Evolutionary conservation across 2,329 filamentous ascomycete species (phyloP).

Genomic region (Tolypocladium ophioglossoides): DNA sequence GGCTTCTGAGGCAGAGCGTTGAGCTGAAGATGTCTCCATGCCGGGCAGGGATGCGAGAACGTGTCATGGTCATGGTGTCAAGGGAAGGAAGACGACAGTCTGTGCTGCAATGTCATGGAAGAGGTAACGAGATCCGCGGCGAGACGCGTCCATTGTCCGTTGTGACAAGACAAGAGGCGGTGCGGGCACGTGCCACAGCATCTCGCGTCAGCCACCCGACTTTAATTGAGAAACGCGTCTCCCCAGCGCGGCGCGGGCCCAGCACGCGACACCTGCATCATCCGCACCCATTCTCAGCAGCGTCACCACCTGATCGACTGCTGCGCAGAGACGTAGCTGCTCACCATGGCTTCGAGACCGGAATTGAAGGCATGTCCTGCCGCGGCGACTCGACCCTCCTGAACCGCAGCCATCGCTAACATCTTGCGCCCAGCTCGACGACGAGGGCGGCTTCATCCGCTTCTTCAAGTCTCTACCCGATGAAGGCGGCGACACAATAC

Average conservation of each 20-base stretch:
- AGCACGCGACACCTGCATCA: constrained; percentile 2
- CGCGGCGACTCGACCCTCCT: background rate
- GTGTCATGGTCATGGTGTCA: too few species aligned
- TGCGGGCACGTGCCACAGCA: constrained; percentile 1
- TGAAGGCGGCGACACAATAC: constrained; percentile 63
- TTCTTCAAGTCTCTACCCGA: constrained; percentile 82
- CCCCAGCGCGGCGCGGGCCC: constrained; percentile 1
- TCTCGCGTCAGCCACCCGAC: background rate
- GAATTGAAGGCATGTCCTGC: constrained; percentile 50
- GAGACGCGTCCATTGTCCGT: too few species aligned
- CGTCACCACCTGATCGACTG: background rate
- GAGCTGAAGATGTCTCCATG: too few species aligned
- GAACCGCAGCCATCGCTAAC: background rate
- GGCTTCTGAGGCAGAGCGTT: too few species aligned
- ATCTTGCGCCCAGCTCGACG: constrained; percentile 58
- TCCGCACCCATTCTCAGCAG: background rate
- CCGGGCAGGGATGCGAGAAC: too few species aligned
- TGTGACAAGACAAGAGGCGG: too few species aligned
- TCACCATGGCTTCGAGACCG: constrained; percentile 58
- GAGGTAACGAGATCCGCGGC: too few species aligned
- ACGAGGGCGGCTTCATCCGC: constrained; percentile 93
- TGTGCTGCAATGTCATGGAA: too few species aligned
- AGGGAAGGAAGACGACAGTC: too few species aligned
- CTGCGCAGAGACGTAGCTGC: background rate
- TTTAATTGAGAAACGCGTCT: constrained; percentile 14